Conservation (phyloP, 2,329 filamentous ascomycete species). For the Diaporthe destruens region DNA sequence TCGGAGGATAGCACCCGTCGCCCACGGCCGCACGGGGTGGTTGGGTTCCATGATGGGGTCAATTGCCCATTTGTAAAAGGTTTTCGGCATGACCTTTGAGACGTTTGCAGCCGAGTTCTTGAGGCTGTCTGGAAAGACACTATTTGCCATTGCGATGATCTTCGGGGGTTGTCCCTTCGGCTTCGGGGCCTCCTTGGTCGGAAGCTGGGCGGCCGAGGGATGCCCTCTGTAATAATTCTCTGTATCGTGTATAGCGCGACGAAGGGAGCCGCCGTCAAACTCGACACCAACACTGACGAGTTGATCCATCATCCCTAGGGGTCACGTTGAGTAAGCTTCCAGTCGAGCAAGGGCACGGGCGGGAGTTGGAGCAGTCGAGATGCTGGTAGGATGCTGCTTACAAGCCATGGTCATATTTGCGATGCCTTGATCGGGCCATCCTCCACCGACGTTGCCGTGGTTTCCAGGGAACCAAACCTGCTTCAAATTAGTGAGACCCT, state of each 20-base stretch:
- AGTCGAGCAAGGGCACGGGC: constrained; percentile 48
- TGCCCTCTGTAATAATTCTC: constrained; percentile 44
- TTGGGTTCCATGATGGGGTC: constrained; percentile 62
- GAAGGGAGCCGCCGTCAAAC: constrained; percentile 58
- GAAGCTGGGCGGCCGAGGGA: constrained; percentile 34
- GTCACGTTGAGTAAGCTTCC: neutral
- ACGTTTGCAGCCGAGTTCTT: constrained; percentile 22
- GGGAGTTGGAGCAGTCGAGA: constrained; percentile 19
- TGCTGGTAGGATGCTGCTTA: constrained; percentile 42
- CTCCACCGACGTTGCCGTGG: constrained; percentile 79
- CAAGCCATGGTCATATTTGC: constrained; percentile 53
- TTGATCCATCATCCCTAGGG: constrained; percentile 68
- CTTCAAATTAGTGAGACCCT: constrained; percentile 57
- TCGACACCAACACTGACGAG: constrained; percentile 64
- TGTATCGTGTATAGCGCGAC: constrained; percentile 55
- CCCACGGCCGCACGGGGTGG: constrained; percentile 62
- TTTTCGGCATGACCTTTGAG: constrained; percentile 15
- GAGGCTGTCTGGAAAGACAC: constrained; percentile 33
- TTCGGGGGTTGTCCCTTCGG: constrained; percentile 34
- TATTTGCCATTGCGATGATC: constrained; percentile 24
- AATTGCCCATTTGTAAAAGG: constrained; percentile 57
- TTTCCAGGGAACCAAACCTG: constrained; percentile 78
- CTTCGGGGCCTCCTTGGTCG: constrained; percentile 39
- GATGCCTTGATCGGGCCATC: constrained; percentile 66
- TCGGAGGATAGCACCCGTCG: constrained; percentile 59